Percentiles rank a stretch among this genome's conserved stretches.
Evolutionary conservation across 2,329 filamentous ascomycete species (phyloP).

Genomic region (Ceratocystis eucalypticola): DNA sequence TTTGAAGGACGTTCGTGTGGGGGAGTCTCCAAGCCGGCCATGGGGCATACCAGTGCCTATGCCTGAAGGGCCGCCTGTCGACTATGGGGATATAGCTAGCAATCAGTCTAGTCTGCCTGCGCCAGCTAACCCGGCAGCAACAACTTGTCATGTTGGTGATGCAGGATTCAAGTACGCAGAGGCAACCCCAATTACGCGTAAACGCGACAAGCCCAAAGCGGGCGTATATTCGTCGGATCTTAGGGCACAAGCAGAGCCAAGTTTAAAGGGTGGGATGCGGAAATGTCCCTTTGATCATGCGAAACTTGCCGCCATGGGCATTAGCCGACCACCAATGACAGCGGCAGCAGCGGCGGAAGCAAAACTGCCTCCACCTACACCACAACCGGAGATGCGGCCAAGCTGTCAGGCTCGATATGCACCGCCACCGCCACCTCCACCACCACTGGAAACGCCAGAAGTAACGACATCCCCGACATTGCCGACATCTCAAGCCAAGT

Average conservation of each 20-base stretch:
- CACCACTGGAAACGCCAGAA: not conserved
- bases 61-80: constrained; percentile 27
- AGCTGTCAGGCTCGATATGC: not conserved
- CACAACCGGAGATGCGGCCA: not conserved
- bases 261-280: constrained; percentile 23
- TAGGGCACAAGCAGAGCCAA: constrained; percentile 16
- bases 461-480: constrained; percentile 22
- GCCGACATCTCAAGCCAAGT: not conserved
- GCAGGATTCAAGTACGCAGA: not conserved
- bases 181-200: not conserved
- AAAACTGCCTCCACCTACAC: not conserved
- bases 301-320: constrained; percentile 30
- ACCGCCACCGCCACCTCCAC: not conserved
- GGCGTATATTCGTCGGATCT: too few relatives aligned
- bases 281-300: constrained; percentile 49
- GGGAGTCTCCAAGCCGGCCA: constrained; percentile 81
- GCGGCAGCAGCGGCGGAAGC: constrained; percentile 5
- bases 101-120: constrained; percentile 10
- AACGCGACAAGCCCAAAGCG: constrained; percentile 25
- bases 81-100: not conserved
- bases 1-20: constrained; percentile 81
- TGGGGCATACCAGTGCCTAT: constrained; percentile 81
- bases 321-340: constrained; percentile 8
- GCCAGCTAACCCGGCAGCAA: constrained; percentile 38
- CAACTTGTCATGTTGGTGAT: constrained; percentile 21